Evolutionary conservation across 2,329 filamentous ascomycete genomes (phyloP).

Genomic region (Falciphora oryzae): DNA sequence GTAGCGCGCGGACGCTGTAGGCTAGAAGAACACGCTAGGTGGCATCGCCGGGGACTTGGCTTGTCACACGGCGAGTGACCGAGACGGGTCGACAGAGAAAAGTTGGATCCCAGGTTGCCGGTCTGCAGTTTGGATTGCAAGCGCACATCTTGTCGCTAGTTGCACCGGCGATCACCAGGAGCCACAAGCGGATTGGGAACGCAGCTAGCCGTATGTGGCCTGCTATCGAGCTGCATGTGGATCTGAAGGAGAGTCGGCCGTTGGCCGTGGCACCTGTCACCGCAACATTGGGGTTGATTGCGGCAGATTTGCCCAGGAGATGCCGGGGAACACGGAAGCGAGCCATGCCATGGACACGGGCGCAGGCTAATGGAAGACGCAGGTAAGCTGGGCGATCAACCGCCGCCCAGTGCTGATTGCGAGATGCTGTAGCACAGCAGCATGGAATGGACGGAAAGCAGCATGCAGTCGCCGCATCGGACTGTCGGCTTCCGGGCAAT

Average conservation of each 20-base stretch:
- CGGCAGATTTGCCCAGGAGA: not conserved
- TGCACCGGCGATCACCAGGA: not conserved
- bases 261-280: not conserved
- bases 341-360: not conserved
- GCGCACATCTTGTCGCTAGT: not conserved
- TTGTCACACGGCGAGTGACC: not conserved
- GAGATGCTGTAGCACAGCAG: not conserved
- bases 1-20: no score
- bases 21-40: no score
- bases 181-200: not conserved
- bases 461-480: not conserved
- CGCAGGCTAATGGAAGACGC: not conserved
- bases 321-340: not conserved
- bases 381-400: no score
- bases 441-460: not conserved
- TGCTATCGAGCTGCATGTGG: not conserved
- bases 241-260: not conserved
- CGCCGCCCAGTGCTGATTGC: not conserved
- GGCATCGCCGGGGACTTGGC: not conserved
- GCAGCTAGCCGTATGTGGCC: not conserved
- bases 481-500: not conserved
- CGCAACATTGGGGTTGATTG: not conserved
- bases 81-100: not conserved
- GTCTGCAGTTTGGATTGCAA: not conserved
- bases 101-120: not conserved